Base-by-base conservation (phyloP, 2,329 filamentous ascomycete genomes). In the Claviceps sp. region DNA sequence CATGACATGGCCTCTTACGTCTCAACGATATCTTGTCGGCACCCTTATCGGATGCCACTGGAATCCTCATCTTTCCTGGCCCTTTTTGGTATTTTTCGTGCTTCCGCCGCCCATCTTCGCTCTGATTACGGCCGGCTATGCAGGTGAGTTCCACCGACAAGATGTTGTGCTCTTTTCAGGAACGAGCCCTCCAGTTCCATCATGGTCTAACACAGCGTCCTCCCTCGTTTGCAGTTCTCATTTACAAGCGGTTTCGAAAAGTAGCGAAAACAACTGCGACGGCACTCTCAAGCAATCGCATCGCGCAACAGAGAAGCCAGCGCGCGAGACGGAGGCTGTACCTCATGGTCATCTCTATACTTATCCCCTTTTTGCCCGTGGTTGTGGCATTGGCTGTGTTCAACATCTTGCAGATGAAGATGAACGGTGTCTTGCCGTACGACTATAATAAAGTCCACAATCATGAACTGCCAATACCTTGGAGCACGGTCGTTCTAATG, bases 261-360 rank as follows among this genome's bases (percentile, higher is more conserved):
- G 65, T 80, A 2, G 64, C 73, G 4, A 70, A 65, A 48, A 58
- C 62, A 30, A 75, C 71, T 6, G 61, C 63, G 4, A 61, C 66
- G 0, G 68, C 69, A 2, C 59, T 78, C 19, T 60, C 60, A 24
- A 64, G 62, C 51, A 75, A 70, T 62, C 70, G 63, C 37, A 56
- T 65, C 5, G 70, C 70, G 8, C 64, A 63, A 4, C 56, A 67
- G 14, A 70, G 76, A 5, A 71, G 70, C 42, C 69, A 73, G 45
- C 71, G 76, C 2, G 71, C 76, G 8, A 70, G 70, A 44, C 69
- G 72, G 47, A 73, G 76, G 43, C 71, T 82, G 44, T 81, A 80
- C 62, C 66, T 75, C 55, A 77, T 81, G 73, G 70, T 73, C 14
- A 51, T 78, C 13, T 70, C 69, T 43, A 76, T 80, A 56, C 60